Conservation (phyloP, 768 basidiomycete species). For the Boletus pseudo-olivaceus region DNA sequence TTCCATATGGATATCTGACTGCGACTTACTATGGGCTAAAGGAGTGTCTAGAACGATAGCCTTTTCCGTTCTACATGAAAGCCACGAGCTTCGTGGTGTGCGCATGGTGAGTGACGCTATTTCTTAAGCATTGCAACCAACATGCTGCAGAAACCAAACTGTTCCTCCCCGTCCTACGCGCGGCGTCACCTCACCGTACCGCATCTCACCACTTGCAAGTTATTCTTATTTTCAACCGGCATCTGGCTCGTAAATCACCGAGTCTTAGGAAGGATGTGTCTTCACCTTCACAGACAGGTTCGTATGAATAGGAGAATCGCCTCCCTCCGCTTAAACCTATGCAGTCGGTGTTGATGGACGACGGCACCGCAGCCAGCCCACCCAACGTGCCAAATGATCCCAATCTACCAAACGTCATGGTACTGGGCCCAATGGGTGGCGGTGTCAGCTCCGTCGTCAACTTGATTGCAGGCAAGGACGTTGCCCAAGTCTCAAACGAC, state of each 20-base stretch:
- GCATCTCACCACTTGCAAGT: neutral
- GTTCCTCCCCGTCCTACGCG: neutral
- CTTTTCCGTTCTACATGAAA: conserved; percentile 4
- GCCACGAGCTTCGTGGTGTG: conserved; percentile 7
- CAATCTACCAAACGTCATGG: conserved; percentile 20
- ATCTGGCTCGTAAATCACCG: neutral
- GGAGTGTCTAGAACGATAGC: neutral
- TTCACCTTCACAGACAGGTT: conserved; percentile 15
- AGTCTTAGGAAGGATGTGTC: conserved; percentile 11
- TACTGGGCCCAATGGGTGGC: conserved; percentile 25
- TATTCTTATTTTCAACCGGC: neutral
- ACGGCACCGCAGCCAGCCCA: neutral
- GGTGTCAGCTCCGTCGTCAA: conserved; percentile 32
- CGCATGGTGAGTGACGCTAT: conserved; percentile 9
- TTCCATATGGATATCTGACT: neutral
- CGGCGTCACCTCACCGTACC: neutral
- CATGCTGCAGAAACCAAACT: neutral
- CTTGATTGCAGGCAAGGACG: conserved; percentile 22
- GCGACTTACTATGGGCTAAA: neutral
- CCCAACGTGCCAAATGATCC: conserved; percentile 1
- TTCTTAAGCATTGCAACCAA: conserved; percentile 2
- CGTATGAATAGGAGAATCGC: neutral
- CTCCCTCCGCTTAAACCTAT: conserved; percentile 4
- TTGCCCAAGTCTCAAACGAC: conserved; percentile 20
- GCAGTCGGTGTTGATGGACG: conserved; percentile 6